Evolutionary conservation across 371 early-diverging fungal genomes (phyloP).

Genomic region (Paramicrosporidium saccamoebae): DNA sequence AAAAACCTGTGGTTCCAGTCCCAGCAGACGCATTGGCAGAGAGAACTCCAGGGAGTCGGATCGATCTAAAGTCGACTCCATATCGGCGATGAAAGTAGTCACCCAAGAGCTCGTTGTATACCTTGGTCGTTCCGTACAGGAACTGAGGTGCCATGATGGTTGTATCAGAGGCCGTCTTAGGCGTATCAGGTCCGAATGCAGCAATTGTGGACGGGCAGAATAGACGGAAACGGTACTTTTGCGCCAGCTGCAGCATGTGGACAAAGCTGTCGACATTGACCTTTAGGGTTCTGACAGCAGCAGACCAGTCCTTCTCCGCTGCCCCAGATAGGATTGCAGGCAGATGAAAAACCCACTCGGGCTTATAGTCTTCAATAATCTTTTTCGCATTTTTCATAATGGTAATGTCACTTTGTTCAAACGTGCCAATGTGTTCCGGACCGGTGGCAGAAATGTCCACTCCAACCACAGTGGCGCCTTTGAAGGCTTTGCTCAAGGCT

Average conservation of each 20-base stretch:
- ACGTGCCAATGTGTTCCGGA: no score
- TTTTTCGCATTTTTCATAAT: no score
- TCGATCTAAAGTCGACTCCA: constrained; percentile 15
- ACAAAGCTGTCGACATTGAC: constrained; percentile 18
- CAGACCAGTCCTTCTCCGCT: constrained; percentile 12
- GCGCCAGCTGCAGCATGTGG: constrained; percentile 15
- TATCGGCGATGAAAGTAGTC: constrained; percentile 19
- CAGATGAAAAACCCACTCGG: constrained; percentile 18
- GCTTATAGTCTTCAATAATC: constrained; percentile 14
- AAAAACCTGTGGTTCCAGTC: constrained; percentile 10
- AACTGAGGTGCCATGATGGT: constrained; percentile 19
- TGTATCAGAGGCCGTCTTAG: constrained; percentile 12
- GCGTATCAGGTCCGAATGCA: constrained; percentile 18
- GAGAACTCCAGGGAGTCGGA: constrained; percentile 18
- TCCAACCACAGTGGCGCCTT: no score
- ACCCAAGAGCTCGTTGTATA: constrained; percentile 17
- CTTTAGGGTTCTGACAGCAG: constrained; percentile 11
- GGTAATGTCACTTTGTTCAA: no score
- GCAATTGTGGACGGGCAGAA: constrained; percentile 18
- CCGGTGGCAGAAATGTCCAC: no score
- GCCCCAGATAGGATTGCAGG: constrained; percentile 16
- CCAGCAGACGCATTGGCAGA: constrained; percentile 16
- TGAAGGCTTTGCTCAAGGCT: no score
- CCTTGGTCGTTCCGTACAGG: constrained; percentile 19
- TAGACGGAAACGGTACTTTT: constrained; percentile 10